Base-by-base conservation (phyloP, 495 filamentous ascomycete genomes). In the Stereocaulon alpinum region DNA sequence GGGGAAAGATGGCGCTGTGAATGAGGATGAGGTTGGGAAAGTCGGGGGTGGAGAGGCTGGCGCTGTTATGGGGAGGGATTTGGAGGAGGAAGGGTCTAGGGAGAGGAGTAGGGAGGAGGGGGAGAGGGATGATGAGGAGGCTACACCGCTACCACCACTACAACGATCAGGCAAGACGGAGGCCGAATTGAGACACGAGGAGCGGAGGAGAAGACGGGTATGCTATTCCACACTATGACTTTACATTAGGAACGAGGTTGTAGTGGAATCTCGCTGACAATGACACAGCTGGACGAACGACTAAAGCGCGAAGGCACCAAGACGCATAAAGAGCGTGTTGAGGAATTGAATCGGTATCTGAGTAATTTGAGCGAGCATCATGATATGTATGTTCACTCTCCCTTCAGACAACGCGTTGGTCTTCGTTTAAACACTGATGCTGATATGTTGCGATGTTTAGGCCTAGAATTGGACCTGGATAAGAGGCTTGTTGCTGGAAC, bases 241-340 rank as follows among this genome's bases (percentile, higher is more conserved):
- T 44, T 56, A 15, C 40, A 5, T 50, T 27, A 32, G 54, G 27
- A 27, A 40, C 61, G 3, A 61, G 50, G 20, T 20, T 48, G 14
- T 66, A 32, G 40, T 12, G 37, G 10, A 24, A 40, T n/a, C 44
- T 44, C 42, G 40, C 53, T 60, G 30, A 64, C 14, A 6, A n/a
- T 58, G 24, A n/a, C 62, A 40, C 50, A 66, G 68, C 56, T 68
- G 43, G 54, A 67, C 64, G 87, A 98, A 71, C 79, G 91, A 40
- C 76, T 95, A 34, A 82, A 87, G 69, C 79, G 86, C 30, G 88
- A 91, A 65, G 88, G 90, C 27, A 77, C 87, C 65, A 98, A 97
- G 79, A 94, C 91, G 43, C 93, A 98, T 68, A 98, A 97, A 71
- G 86, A 98, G 77, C 84, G 88, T 2, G 93, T 98, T 45, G 91